phyloP scores from a whole-genome alignment of 768 basidiomycete genomes.

The Mycena albidolilacea region DNA sequence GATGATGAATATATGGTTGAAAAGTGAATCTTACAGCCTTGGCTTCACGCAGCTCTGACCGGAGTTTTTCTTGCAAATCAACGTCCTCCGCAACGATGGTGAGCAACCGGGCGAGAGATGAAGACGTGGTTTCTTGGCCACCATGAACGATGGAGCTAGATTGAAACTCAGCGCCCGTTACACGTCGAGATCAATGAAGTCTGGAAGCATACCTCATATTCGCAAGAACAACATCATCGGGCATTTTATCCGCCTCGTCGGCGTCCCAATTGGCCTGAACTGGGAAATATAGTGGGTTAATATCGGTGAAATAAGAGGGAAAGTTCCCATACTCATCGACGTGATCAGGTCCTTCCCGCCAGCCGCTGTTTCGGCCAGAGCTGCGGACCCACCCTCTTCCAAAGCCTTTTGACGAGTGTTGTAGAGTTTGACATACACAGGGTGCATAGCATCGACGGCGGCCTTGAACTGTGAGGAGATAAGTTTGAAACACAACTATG shows the following conservation, averaged over 20 bases:
- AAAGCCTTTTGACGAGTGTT: constrained; percentile 37
- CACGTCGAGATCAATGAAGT: background rate
- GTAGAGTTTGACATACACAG: constrained; percentile 40
- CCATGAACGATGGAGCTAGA: constrained; percentile 51
- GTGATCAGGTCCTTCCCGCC: constrained; percentile 46
- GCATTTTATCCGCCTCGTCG: constrained; percentile 45
- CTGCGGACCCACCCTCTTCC: constrained; percentile 39
- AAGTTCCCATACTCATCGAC: constrained; percentile 39
- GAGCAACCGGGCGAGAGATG: constrained; percentile 47
- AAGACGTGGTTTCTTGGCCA: constrained; percentile 54
- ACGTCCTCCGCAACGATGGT: constrained; percentile 45
- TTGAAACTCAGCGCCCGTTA: background rate
- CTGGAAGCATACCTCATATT: constrained; percentile 48
- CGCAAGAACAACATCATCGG: constrained; percentile 47
- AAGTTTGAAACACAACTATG: background rate
- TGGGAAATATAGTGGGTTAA: constrained; percentile 23
- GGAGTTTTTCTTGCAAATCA: constrained; percentile 49
- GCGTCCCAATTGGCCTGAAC: constrained; percentile 51
- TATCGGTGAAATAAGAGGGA: background rate
- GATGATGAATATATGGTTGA: background rate
- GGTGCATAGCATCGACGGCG: constrained; percentile 44
- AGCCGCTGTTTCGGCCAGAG: constrained; percentile 39
- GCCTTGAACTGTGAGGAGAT: constrained; percentile 39
- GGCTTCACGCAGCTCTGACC: constrained; percentile 45
- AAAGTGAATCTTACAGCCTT: constrained; percentile 19